phyloP scores from a whole-genome alignment of 225 moss, liverwort and hornwort genomes.

The Bryoerythrophyllum caledonicum region DNA sequence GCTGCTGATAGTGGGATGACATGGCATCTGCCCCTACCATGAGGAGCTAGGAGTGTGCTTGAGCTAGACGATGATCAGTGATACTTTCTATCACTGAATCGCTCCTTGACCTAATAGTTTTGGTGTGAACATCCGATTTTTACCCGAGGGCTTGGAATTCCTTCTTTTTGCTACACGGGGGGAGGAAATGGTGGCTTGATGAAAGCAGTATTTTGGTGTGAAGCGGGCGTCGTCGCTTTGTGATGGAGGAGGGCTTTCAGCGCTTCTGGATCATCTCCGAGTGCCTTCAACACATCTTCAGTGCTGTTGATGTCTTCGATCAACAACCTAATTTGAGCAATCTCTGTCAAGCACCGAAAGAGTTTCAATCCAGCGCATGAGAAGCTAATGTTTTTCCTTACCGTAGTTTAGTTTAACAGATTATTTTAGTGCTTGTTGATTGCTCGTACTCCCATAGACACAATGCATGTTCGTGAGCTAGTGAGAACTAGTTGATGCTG shows the following conservation, averaged over 20 bases:
- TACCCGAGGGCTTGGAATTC: background rate
- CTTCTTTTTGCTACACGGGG: too few relatives aligned
- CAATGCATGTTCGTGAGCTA: background rate
- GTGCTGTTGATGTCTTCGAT: background rate
- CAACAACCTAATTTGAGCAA: background rate
- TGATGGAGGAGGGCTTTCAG: background rate
- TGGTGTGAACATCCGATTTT: background rate
- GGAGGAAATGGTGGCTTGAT: background rate
- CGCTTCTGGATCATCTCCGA: background rate
- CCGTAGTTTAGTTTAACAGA: background rate
- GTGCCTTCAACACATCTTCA: background rate
- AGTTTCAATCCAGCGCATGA: background rate
- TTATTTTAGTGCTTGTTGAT: background rate
- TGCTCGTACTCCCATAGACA: background rate
- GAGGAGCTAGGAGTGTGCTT: background rate
- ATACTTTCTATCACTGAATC: background rate
- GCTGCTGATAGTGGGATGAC: constrained; percentile 9
- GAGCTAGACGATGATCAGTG: background rate
- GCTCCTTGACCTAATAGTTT: background rate
- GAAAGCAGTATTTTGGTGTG: background rate
- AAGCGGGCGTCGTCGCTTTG: background rate
- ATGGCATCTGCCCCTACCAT: background rate
- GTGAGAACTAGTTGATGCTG: background rate
- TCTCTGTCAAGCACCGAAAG: background rate
- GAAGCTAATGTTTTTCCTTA: background rate